Base-by-base conservation (phyloP, 768 basidiomycete species). In the Xerocomellus intermedius region DNA sequence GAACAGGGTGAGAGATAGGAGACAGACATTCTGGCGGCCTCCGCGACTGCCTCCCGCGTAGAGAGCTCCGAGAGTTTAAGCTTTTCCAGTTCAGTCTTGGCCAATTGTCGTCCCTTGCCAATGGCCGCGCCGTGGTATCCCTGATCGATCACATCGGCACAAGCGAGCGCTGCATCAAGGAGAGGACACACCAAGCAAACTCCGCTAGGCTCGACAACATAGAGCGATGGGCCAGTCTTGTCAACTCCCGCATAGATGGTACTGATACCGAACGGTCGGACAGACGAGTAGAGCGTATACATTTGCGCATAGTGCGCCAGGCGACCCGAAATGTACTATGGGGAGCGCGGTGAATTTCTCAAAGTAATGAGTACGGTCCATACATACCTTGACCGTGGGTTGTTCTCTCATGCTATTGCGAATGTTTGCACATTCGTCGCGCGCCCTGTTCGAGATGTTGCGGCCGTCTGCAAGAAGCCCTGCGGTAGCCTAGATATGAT, bases 1-100 rank as follows among this genome's bases (percentile, higher is more conserved):
- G 12, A 54, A 42, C 39, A 32, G 28, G 37, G 21, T 16, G 37
- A 52, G 8, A 35, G 52, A 36, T 28, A 22, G 24, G 43, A 16
- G 21, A 77, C 91, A 61, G 69, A 98, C 96, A 99, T 98, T 73
- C 95, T 81, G 6, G 97, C 96, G 14, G 94, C 94, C 68, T 98
- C 94, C 60, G 84, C 77, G 22, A 96, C 91, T 19, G 95, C 97
- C 68, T 99, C 86, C 56, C 86, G 81, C 52, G 81, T 82, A 2
- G 90, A 82, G 48, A 98, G 72, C 60, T 91, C 89, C 7, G 86
- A 75, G 35, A 96, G 77, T 60, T 94, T 88, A 58, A 98, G 85
- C 73, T 99, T 99, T 75, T 99, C 97, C 46, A 99, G 74, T 72
- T 98, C 97, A 8, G 96, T 98, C 81, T 98, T 98, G 19, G 97